Percentiles rank a stretch among this genome's conserved stretches.
These are phyloP conservation scores for Pseudoturritis turrita DNA, from an alignment of 345 rosid species.

Conservation along the genomic window DNA sequence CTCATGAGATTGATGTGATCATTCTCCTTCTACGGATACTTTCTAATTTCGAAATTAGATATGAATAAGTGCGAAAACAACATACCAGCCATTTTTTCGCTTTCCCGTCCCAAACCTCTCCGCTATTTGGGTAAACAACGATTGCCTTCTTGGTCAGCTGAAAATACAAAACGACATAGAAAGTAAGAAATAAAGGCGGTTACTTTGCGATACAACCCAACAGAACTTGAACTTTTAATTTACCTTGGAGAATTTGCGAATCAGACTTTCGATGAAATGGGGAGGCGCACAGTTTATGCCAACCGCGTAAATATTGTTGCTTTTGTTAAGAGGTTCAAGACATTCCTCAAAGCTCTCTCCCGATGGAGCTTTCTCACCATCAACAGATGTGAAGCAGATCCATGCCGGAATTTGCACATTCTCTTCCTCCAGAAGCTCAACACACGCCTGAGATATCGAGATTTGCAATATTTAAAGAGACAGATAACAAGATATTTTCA, in stretches of 20 bases:
- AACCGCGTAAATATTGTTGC: constrained; percentile 53
- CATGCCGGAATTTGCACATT: constrained; percentile 68
- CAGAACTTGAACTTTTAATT: not conserved
- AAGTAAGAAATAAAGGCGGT: not conserved
- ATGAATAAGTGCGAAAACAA: not conserved
- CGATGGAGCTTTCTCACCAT: constrained; percentile 76
- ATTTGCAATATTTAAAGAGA: not conserved
- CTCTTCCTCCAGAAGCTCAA: constrained; percentile 79
- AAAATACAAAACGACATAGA: not conserved
- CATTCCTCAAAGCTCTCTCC: constrained; percentile 80
- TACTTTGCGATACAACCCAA: not conserved
- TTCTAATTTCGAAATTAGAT: not conserved
- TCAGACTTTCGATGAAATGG: constrained; percentile 59
- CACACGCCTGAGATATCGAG: constrained; percentile 54
- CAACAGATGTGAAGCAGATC: constrained; percentile 83
- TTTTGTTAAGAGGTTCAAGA: constrained; percentile 57
- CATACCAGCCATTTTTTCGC: constrained; percentile 91
- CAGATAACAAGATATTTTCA: not conserved
- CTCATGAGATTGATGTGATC: not conserved
- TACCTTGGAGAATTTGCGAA: constrained; percentile 59
- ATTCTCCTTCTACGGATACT: not conserved
- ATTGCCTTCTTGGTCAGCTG: constrained; percentile 72
- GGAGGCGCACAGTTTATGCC: constrained; percentile 92
- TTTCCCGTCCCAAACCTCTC: constrained; percentile 87
- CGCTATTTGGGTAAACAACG: constrained; percentile 86